phyloP scores from a whole-genome alignment of 2,329 filamentous ascomycete genomes.

The Plectosphaerella cucumerina region DNA sequence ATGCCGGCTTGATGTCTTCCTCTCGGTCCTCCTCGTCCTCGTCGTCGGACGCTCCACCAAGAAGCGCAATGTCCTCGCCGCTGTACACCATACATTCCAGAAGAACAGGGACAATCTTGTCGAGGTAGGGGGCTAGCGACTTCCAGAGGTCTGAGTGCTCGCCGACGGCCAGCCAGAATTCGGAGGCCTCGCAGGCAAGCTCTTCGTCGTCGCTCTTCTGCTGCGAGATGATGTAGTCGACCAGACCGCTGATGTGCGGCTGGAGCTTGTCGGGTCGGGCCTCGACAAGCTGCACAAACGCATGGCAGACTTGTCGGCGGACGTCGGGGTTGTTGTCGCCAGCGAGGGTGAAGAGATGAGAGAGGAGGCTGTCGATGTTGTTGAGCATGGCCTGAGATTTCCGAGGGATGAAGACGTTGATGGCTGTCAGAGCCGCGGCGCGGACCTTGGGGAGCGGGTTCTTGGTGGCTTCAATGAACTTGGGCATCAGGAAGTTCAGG shows the following conservation, averaged over 20 bases:
- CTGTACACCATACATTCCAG: constrained; percentile 95
- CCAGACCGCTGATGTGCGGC: constrained; percentile 81
- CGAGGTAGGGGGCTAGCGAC: constrained; percentile 70
- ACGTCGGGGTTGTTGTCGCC: constrained; percentile 76
- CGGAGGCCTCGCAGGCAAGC: constrained; percentile 87
- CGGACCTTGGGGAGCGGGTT: constrained; percentile 74
- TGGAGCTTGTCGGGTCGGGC: constrained; percentile 84
- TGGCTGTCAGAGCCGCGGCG: constrained; percentile 71
- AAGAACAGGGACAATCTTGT: constrained; percentile 83
- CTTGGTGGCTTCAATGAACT: constrained; percentile 81
- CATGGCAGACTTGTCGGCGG: constrained; percentile 85
- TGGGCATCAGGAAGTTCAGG: constrained; percentile 82
- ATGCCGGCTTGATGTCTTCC: constrained; percentile 88
- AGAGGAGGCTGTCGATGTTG: constrained; percentile 75
- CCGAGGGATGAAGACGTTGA: constrained; percentile 88
- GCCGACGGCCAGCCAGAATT: constrained; percentile 94
- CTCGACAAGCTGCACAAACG: constrained; percentile 89
- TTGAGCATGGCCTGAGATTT: constrained; percentile 78
- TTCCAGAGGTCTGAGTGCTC: constrained; percentile 80
- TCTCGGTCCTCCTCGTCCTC: constrained; percentile 86
- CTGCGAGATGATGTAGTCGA: constrained; percentile 89
- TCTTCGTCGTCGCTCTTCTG: constrained; percentile 86
- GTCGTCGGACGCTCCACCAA: constrained; percentile 82
- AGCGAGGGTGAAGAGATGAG: constrained; percentile 77
- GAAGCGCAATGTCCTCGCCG: constrained; percentile 82